Evolutionary conservation across 176 grass and related monocot species (phyloP), one percentile per base, ranked within the genome.

Genomic region (Paspalum vaginatum): DNA sequence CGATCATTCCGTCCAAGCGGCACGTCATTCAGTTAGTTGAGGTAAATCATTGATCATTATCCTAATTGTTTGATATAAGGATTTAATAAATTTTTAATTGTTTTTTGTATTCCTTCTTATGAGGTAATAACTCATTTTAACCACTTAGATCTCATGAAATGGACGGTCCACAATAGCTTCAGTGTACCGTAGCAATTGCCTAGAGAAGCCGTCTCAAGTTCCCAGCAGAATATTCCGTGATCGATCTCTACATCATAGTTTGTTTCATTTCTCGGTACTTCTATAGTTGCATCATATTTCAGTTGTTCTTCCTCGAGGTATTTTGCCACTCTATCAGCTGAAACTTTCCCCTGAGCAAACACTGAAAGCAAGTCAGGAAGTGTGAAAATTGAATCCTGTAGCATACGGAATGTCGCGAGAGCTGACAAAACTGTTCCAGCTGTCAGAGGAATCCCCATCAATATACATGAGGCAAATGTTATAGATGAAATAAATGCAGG

Each of bases 351-450:
- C 49, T 94, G 91, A 51, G 94, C 87, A 65, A 97, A 87, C 74
- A 88, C 91, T 41, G 94, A 94, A 60, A 97, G 91, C 70, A 97
- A 92, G 75, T 94, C 91, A 9, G 94, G 91, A 15, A 97, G 87
- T 63, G 22, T 90, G 76, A 94, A 94, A 57, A 94, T 97, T 77
- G 94, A 83, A 12, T 94, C 94, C 86, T 97, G 94, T 65, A 97
- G 77, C 94, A 94, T 97, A 62, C 91, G 81, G 85, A 97, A 97
- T 42, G 94, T 97, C 25, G 94, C 94, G 79, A 97, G 93, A 38
- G 91, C 94, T 17, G 94, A 94, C 66, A 97, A 91, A 90, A 97
- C 91, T 74, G 79, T 87, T 12, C 94, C 94, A 39, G 94, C 73
- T 9, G 87, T 97, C 38, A 97, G 74, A 88, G 94, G 91, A 81